Conservation (phyloP, 306 rosid genomes). For the Cicer bijugum region DNA sequence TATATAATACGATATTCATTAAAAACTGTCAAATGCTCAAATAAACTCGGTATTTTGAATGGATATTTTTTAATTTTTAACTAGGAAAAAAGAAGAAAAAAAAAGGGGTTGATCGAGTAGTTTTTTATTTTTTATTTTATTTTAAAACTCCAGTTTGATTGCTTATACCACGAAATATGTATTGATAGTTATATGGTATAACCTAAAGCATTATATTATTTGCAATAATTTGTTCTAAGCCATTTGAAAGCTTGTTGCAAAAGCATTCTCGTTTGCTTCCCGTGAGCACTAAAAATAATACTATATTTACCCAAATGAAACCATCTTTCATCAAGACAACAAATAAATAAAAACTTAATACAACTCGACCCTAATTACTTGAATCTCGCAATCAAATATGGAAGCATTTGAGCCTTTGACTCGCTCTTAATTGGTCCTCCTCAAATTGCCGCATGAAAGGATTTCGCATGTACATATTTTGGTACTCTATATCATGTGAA, state of each 20-base stretch:
- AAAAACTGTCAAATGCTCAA: no score
- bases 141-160: not conserved
- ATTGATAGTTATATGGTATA: not conserved
- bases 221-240: slow-evolving; percentile 31
- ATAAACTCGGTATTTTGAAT: no score
- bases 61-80: no score
- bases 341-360: no score
- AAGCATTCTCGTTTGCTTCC: not conserved
- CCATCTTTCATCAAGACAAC: no score
- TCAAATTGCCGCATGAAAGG: slow-evolving; percentile 17
- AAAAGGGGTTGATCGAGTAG: no score
- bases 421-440: not conserved
- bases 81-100: no score
- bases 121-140: no score
- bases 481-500: slow-evolving; percentile 20
- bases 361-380: slow-evolving; percentile 12
- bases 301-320: not conserved
- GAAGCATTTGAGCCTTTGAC: slow-evolving; percentile 26
- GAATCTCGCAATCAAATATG: slow-evolving; percentile 35
- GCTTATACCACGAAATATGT: slow-evolving; percentile 10
- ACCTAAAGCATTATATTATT: not conserved
- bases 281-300: not conserved
- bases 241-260: slow-evolving; percentile 4
- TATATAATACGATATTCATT: no score
- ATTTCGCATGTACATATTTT: not conserved